These are phyloP conservation scores for Avicennia marina DNA, from an alignment of 257 asterid genomes.

Conservation along the genomic window DNA sequence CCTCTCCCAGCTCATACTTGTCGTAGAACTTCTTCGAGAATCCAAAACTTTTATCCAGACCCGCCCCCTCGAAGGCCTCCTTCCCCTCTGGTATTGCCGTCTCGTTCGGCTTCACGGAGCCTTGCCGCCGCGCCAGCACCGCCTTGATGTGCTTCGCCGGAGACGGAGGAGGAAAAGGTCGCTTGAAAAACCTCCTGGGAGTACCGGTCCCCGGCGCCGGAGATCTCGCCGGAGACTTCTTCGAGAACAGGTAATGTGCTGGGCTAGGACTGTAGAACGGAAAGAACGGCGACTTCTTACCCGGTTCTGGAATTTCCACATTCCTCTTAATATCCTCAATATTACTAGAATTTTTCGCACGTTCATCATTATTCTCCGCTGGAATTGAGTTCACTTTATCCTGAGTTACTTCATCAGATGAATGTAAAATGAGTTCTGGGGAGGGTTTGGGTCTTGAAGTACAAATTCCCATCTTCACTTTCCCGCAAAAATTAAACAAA, in stretches of 20 bases:
- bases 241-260: slow-evolving; percentile 64
- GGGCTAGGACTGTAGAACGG: slow-evolving; percentile 92
- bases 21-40: slow-evolving; percentile 65
- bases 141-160: slow-evolving; percentile 92
- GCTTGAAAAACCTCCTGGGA: slow-evolving; percentile 61
- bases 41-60: slow-evolving; percentile 72
- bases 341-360: slow-evolving; percentile 12
- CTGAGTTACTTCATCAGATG: slow-evolving; percentile 16
- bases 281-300: slow-evolving; percentile 67
- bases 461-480: slow-evolving; percentile 60
- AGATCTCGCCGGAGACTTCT: slow-evolving; percentile 84
- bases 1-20: slow-evolving; percentile 83
- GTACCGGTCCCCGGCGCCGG: slow-evolving; percentile 43
- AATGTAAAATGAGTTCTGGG: slow-evolving; percentile 25
- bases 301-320: slow-evolving; percentile 30
- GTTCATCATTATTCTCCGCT: slow-evolving; percentile 12
- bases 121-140: slow-evolving; percentile 68
- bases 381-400: slow-evolving; percentile 13
- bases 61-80: slow-evolving; percentile 44
- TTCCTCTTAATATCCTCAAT: slow-evolving; percentile 29
- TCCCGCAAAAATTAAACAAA: neutral
- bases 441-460: slow-evolving; percentile 66
- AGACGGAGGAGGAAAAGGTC: slow-evolving; percentile 84
- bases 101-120: slow-evolving; percentile 76
- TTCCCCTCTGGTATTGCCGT: slow-evolving; percentile 61